Evolutionary conservation across 2,329 filamentous ascomycete species (phyloP), one percentile per base, ranked within the genome.

Genomic region (Penicillium freii): DNA sequence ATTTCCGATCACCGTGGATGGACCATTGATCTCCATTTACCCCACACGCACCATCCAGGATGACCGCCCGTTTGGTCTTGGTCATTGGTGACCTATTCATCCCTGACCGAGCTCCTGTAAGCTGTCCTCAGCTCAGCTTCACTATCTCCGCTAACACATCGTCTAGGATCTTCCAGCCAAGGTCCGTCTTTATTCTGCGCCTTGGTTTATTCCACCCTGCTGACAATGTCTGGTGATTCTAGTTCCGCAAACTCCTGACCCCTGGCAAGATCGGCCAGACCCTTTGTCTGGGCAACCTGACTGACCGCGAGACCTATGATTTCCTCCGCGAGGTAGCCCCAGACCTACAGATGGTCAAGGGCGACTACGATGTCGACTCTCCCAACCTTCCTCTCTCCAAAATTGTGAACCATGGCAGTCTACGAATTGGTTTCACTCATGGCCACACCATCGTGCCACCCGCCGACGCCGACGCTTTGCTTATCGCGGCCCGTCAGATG

Each of bases 51-150:
- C 57, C 57, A 54, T 65, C 56, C 69, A 72, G 55, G 52, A 88
- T 86, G 81, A 91, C 93, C 80, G 91, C 91, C 63, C 91, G 93
- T 78, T 83, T 96, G 66, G 92, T 96, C 72, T 85, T 96, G 73
- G 91, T 94, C 72, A 91, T 96, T 67, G 91, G 91, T 75, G 92
- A 96, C 80, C 85, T 96, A 54, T 92, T 96, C 80, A 96, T 96
- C 77, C 92, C 92, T 69, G 92, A 96, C 77, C 84, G 92, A 74
- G 92, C 91, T 68, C 87, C 94, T 63, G 92, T 84, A 74, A 66
- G 78, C 74, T 52, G 51, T 49, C 56, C 43, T 47, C 59, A 42
- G 36, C 53, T 44, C 54, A 33, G n/a, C 25, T 38, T 61, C 60
- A 62, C 45, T 58, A 61, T 62, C 58, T 58, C 59, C 23, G 48